Evolutionary conservation across 371 early-diverging fungal genomes (phyloP), one percentile per base, ranked within the genome.

Genomic region (Mortierella sp.): DNA sequence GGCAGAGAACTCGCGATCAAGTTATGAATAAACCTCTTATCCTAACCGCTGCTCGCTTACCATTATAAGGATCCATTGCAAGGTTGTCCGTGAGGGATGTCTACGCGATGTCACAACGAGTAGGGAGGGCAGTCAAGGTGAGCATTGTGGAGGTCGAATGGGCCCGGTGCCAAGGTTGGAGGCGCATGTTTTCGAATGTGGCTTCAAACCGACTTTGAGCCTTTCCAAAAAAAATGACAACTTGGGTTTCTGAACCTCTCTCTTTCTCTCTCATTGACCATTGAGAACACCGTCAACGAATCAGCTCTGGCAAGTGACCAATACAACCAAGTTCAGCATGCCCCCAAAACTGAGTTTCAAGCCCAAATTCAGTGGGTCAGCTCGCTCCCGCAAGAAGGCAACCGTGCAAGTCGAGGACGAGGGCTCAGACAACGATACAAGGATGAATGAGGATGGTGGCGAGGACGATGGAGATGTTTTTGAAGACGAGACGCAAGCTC

Each of bases 281-380:
- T 38, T 38, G 12, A 26, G 24, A n/a, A 48, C 48, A 3, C 48
- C 19, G 12, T 27, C 48, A 48, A 48, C 23, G 27, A 54, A 18
- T 18, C 56, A 21, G 12, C 58, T 3, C 27, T 31, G 13, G 6
- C 55, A 41, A 3, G 27, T 24, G 16, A 8, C 31, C 24, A 38
- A 18, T 14, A 24, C 53, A 42, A 3, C 16, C 42, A 16, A 24
- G 23, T 45, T 12, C 46, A 52, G 47, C 53, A 78, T 78, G 78
- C 70, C 70, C 2, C 78, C 78, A 10, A 78, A 70, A 55, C 21
- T 63, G 46, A 61, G 58, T 10, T 66, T 78, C 60, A 78, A 78
- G 24, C 78, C 78, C 19, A 78, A 58, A n/a, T 21, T 67, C 26
- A 21, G 54, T 31, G 61, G 59, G 21, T 38, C 50, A 2, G 78